Evolutionary conservation across 495 filamentous ascomycete genomes (phyloP).

Genomic region (Hypoxylon crocopeplum): DNA sequence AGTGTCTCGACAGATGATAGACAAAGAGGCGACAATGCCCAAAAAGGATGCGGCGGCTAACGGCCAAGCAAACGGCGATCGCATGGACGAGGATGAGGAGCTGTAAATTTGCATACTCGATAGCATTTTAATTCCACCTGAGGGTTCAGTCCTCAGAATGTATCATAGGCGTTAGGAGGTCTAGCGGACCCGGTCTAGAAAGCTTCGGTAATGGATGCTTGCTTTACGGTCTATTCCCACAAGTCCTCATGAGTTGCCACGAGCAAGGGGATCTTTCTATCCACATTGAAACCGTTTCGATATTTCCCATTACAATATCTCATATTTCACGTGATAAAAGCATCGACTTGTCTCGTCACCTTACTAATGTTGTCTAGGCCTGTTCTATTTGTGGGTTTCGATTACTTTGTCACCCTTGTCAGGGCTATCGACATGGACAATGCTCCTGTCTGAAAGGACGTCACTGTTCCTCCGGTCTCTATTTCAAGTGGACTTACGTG

Average conservation of each 20-base stretch:
- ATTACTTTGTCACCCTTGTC: background rate
- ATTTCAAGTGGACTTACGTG: background rate
- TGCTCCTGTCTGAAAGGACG: background rate
- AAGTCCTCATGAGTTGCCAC: constrained; percentile 7
- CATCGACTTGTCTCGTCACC: background rate
- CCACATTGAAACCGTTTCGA: constrained; percentile 2
- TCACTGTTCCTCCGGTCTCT: background rate
- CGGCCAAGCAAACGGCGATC: constrained; percentile 60
- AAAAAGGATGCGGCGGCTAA: constrained; percentile 60
- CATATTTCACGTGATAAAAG: background rate
- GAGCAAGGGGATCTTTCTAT: constrained; percentile 2
- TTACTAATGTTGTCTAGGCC: constrained; percentile 5
- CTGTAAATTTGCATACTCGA: constrained; percentile 38
- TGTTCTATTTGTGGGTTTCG: background rate
- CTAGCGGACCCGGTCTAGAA: constrained; percentile 37
- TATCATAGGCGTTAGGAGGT: constrained; percentile 46
- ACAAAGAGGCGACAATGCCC: constrained; percentile 86
- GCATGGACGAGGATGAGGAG: constrained; percentile 62
- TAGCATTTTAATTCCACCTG: constrained; percentile 18
- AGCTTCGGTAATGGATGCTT: constrained; percentile 27
- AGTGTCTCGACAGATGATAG: constrained; percentile 97
- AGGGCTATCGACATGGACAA: constrained; percentile 14
- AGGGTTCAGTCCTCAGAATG: constrained; percentile 28
- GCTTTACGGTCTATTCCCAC: constrained; percentile 14
- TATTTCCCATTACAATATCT: background rate